Evolutionary conservation across 1,139 yeast species (phyloP), one percentile per base, ranked within the genome.

Genomic region (Suhomyces coccinellae): DNA sequence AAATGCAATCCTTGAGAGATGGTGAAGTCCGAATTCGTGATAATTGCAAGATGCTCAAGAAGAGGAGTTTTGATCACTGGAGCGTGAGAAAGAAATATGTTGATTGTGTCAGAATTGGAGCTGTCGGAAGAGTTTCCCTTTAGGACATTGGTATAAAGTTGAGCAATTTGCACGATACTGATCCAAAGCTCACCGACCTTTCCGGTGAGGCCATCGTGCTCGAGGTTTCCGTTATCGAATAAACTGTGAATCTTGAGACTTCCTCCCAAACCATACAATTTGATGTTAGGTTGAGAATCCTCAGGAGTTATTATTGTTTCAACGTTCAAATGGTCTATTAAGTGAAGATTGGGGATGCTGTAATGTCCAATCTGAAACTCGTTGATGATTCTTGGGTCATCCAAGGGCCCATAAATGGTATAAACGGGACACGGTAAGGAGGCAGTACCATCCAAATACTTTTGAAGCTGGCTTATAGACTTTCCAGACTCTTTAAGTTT

Each of bases 171-270:
- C 38, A 85, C 63, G 47, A 85, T 67, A 8, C 87, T 83, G 27
- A 85, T 77, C 95, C 95, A 87, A 49, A 85, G 73, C 50, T 85
- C 83, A 2, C 95, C 93, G 11, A 82, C 77, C 50, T 83, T 85
- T 0, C 95, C 95, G 16, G 59, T 51, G 6, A 67, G 36, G 15
- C 52, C 44, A 11, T 55, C 51, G 39, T 53, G 52, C 11, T 54
- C 53, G 61, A 61, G 67, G 32, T 56, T 60, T 1, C 93, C 95
- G 50, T 80, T 82, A 56, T 86, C 88, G 57, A 87, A 85, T 43
- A 87, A 67, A 51, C 83, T 80, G 52, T 84, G 86, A 49, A 82
- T 76, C 34, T 85, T 80, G 37, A 85, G 61, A 11, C 85, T 77
- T 2, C 95, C 95, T 2, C 95, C 91, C 3, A 87, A 58, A 0